These are phyloP conservation scores for Cercophora newfieldiana DNA, from an alignment of 495 filamentous ascomycete genomes.

Conservation along the genomic window DNA sequence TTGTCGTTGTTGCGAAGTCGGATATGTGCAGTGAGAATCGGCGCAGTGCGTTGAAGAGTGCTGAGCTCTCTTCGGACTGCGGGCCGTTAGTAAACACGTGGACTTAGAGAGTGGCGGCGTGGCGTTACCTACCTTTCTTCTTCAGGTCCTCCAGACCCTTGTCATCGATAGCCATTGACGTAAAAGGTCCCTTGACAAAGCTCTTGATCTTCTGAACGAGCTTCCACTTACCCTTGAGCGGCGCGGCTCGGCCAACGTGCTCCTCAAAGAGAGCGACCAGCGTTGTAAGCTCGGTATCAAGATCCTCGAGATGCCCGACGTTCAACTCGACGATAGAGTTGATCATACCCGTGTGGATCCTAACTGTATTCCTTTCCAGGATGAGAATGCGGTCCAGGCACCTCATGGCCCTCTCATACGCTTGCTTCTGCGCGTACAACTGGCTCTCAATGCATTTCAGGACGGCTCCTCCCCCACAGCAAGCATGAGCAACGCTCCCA, in stretches of 20 bases:
- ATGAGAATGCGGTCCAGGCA: neutral
- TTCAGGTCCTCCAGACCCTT: slow-evolving; percentile 14
- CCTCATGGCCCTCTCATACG: neutral
- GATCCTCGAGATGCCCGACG: neutral
- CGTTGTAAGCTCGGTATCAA: slow-evolving; percentile 11
- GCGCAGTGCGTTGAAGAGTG: slow-evolving; percentile 9
- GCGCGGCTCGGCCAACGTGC: slow-evolving; percentile 15
- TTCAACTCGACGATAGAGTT: neutral
- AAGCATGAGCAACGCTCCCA: neutral
- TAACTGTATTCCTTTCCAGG: neutral
- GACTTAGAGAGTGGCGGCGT: neutral
- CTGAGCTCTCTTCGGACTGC: slow-evolving; percentile 11
- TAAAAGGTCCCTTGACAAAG: slow-evolving; percentile 3
- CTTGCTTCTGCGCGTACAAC: slow-evolving; percentile 18
- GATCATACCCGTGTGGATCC: neutral
- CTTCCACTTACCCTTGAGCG: neutral
- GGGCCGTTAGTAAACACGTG: neutral
- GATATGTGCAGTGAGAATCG: slow-evolving; percentile 15
- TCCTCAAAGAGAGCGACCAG: slow-evolving; percentile 12
- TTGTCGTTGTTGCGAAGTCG: neutral
- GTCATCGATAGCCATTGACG: slow-evolving; percentile 9
- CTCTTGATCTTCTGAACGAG: slow-evolving; percentile 7
- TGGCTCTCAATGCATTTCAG: slow-evolving; percentile 19
- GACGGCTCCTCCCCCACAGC: slow-evolving; percentile 8
- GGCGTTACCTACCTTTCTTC: slow-evolving; percentile 11